Evolutionary conservation across 2,329 filamentous ascomycete species (phyloP).

Genomic region (Chaetomium olivaceum): DNA sequence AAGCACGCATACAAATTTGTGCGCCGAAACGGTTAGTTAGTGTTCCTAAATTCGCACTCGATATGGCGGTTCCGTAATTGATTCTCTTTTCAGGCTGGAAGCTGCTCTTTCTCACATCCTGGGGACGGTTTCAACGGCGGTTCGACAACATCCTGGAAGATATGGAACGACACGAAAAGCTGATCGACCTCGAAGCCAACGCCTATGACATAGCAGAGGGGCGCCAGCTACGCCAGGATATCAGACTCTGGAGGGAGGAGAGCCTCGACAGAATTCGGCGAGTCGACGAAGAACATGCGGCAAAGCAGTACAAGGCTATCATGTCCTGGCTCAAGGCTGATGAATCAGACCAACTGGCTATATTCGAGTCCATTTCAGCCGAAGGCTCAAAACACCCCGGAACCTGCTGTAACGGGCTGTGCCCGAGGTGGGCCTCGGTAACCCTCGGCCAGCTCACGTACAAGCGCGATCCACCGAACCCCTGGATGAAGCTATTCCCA

Average conservation of each 20-base stretch:
- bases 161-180: not conserved
- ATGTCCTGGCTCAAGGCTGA: slow-evolving; percentile 3
- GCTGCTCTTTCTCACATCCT: slow-evolving; percentile 1
- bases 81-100: not conserved
- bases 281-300: not conserved
- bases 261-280: not conserved
- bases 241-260: slow-evolving; percentile 5
- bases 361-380: not conserved
- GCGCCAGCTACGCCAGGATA: not conserved
- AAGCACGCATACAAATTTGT: slow-evolving; percentile 9
- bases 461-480: no score
- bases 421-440: no score
- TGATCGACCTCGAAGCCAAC: slow-evolving; percentile 6
- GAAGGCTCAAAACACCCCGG: not conserved
- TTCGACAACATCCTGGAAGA: not conserved
- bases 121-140: slow-evolving; percentile 4
- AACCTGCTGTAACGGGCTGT: no score
- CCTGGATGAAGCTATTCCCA: no score
- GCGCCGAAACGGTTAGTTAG: slow-evolving; percentile 2
- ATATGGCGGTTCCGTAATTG: not conserved
- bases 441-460: no score
- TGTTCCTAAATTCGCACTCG: not conserved
- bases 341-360: not conserved
- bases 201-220: slow-evolving; percentile 3
- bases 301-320: not conserved